Percentiles rank a stretch among this genome's conserved stretches.
phyloP scores from a whole-genome alignment of 306 rosid genomes.

The Prunus kanzakura region DNA sequence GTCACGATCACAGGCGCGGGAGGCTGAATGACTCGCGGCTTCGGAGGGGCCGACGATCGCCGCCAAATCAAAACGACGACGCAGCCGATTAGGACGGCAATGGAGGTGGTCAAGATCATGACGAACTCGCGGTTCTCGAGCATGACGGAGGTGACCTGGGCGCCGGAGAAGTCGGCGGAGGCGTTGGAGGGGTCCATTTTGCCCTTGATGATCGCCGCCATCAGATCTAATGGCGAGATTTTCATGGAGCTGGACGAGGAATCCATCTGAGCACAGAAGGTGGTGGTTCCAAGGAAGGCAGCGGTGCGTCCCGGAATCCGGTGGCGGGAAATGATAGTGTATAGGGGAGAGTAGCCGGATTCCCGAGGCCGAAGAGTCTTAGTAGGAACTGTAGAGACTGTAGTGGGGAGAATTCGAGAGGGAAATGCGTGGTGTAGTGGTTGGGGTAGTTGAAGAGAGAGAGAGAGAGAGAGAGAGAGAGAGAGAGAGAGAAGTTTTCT shows the following conservation, averaged over 20 bases:
- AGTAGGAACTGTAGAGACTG: background rate
- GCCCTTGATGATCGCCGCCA: conserved; percentile 76
- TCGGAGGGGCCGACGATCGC: conserved; percentile 47
- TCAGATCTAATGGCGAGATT: conserved; percentile 82
- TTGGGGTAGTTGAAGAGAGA: conserved; percentile 21
- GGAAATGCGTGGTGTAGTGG: background rate
- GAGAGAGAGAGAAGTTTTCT: conserved; percentile 16
- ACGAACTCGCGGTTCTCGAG: conserved; percentile 67
- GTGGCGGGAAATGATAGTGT: background rate
- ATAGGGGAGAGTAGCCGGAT: conserved; percentile 10
- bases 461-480: background rate
- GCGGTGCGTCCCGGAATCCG: conserved; percentile 15
- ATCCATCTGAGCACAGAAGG: conserved; percentile 36
- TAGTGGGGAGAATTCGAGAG: conserved; percentile 20
- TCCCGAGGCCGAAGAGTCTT: conserved; percentile 9
- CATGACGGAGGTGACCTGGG: conserved; percentile 41
- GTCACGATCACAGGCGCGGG: conserved; percentile 46
- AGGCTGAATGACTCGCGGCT: conserved; percentile 32
- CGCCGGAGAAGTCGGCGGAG: conserved; percentile 39
- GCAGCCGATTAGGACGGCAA: conserved; percentile 84
- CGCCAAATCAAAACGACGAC: conserved; percentile 77
- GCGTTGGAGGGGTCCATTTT: conserved; percentile 62
- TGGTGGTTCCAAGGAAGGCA: background rate
- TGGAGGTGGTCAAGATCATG: conserved; percentile 71
- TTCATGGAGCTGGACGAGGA: conserved; percentile 59